Percentiles rank a stretch among this genome's conserved stretches.
phyloP scores from a whole-genome alignment of 2,329 filamentous ascomycete genomes.

The Emergomyces pasteurianus region DNA sequence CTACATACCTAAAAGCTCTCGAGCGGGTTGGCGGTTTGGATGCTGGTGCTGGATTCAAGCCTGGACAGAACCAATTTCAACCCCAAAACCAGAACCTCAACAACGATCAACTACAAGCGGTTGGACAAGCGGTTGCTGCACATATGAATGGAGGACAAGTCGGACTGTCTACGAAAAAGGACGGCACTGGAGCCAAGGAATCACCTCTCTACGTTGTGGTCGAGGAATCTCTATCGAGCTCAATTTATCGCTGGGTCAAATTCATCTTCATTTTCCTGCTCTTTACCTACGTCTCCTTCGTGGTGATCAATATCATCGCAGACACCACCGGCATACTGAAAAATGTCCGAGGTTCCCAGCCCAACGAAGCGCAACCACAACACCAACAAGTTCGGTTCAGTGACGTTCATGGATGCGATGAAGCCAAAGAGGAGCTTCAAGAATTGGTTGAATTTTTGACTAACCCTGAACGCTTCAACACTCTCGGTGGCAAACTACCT shows the following conservation, averaged over 20 bases:
- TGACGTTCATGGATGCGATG: constrained; percentile 94
- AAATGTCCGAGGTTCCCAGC: constrained; percentile 58
- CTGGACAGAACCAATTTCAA: constrained; percentile 10
- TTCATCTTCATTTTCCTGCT: constrained; percentile 71
- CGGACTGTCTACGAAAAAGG: constrained; percentile 34
- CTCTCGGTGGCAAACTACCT: constrained; percentile 87
- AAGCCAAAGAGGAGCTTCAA: constrained; percentile 95
- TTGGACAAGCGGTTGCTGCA: constrained; percentile 71
- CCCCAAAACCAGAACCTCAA: constrained; percentile 33
- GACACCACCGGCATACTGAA: constrained; percentile 71
- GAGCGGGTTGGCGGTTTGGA: constrained; percentile 42
- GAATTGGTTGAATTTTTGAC: constrained; percentile 94
- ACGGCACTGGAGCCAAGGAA: constrained; percentile 59
- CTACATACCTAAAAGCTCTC: constrained; percentile 66
- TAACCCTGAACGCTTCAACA: constrained; percentile 85
- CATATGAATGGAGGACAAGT: constrained; percentile 56
- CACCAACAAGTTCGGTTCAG: constrained; percentile 82
- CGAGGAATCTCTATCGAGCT: constrained; percentile 69
- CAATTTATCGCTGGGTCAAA: constrained; percentile 83
- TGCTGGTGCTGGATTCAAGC: constrained; percentile 12
- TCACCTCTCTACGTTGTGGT: constrained; percentile 92
- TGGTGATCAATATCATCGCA: constrained; percentile 68
- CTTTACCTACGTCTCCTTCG: constrained; percentile 65
- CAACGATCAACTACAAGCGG: constrained; percentile 57
- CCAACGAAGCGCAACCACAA: constrained; percentile 81